These are phyloP conservation scores for Raffaelea ambrosiae DNA, from an alignment of 2,329 filamentous ascomycete genomes.

Conservation along the genomic window DNA sequence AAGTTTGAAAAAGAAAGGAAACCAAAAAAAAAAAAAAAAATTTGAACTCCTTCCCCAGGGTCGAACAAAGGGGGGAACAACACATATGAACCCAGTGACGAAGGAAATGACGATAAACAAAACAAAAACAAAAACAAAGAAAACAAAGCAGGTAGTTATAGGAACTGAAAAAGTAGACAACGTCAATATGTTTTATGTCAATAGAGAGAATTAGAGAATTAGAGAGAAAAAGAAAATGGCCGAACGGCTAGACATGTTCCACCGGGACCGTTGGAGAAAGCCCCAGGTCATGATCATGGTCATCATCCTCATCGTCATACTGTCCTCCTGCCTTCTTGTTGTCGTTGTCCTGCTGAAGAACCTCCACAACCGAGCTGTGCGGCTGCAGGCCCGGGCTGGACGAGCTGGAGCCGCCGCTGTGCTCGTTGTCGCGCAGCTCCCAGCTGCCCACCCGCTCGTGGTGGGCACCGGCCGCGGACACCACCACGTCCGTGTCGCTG, in stretches of 20 bases:
- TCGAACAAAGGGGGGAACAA: not conserved
- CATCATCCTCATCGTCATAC: slow-evolving; percentile 12
- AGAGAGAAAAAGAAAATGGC: not conserved
- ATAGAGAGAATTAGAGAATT: no score
- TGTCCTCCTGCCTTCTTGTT: no score
- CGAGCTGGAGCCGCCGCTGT: not conserved
- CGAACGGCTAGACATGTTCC: slow-evolving; percentile 25
- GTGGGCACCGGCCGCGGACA: slow-evolving; percentile 27
- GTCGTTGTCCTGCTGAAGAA: slow-evolving; percentile 13
- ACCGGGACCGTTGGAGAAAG: slow-evolving; percentile 27
- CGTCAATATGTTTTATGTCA: no score
- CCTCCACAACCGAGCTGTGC: not conserved
- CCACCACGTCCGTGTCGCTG: slow-evolving; percentile 32
- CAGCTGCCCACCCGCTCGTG: slow-evolving; percentile 42
- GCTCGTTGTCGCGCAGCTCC: slow-evolving; percentile 29
- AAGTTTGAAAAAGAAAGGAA: not conserved
- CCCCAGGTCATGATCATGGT: slow-evolving; percentile 24
- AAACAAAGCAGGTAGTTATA: not conserved
- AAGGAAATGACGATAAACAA: not conserved
- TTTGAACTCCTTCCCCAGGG: no score
- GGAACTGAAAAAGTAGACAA: no score
- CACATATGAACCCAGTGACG: not conserved
- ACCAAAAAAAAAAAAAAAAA: not conserved
- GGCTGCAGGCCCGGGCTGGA: slow-evolving; percentile 12
- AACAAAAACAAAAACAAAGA: not conserved